These are phyloP conservation scores for Boletus tomentosulus DNA, from an alignment of 768 basidiomycete genomes.

Conservation along the genomic window DNA sequence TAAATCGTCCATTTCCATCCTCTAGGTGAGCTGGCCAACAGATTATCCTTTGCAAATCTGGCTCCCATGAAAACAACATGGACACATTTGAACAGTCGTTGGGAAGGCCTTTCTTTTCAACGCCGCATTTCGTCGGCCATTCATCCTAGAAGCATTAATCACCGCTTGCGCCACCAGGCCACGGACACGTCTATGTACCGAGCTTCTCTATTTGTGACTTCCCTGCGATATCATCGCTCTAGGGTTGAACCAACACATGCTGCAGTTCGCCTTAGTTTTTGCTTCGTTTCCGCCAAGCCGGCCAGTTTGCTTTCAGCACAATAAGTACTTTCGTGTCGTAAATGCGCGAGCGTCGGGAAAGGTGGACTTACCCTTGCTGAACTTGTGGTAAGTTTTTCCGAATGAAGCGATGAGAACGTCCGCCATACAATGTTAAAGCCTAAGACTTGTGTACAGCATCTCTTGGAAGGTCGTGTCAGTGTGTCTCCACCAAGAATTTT, in stretches of 20 bases:
- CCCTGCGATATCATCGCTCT: constrained; percentile 27
- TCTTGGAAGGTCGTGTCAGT: background rate
- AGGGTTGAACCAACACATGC: constrained; percentile 9
- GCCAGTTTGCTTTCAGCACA: constrained; percentile 3
- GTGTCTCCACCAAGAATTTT: background rate
- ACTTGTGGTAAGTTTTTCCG: background rate
- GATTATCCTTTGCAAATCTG: constrained; percentile 30
- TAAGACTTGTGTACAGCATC: constrained; percentile 7
- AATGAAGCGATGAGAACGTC: constrained; percentile 20
- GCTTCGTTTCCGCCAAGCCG: constrained; percentile 16
- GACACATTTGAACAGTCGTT: constrained; percentile 5
- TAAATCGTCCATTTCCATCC: constrained; percentile 4
- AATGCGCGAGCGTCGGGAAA: background rate
- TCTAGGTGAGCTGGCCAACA: background rate
- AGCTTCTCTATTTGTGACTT: constrained; percentile 23
- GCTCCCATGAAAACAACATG: constrained; percentile 8
- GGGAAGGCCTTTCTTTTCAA: constrained; percentile 18
- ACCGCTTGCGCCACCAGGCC: constrained; percentile 26
- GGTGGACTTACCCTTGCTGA: background rate
- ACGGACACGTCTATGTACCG: constrained; percentile 16
- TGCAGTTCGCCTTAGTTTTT: constrained; percentile 11
- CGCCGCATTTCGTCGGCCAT: constrained; percentile 20
- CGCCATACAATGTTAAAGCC: constrained; percentile 12
- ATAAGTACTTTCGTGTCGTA: constrained; percentile 1
- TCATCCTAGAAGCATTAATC: constrained; percentile 28